Percentiles rank a stretch among this genome's conserved stretches.
These are phyloP conservation scores for Suhomyces atakaporum DNA, from an alignment of 1,139 yeast genomes.

Conservation along the genomic window DNA sequence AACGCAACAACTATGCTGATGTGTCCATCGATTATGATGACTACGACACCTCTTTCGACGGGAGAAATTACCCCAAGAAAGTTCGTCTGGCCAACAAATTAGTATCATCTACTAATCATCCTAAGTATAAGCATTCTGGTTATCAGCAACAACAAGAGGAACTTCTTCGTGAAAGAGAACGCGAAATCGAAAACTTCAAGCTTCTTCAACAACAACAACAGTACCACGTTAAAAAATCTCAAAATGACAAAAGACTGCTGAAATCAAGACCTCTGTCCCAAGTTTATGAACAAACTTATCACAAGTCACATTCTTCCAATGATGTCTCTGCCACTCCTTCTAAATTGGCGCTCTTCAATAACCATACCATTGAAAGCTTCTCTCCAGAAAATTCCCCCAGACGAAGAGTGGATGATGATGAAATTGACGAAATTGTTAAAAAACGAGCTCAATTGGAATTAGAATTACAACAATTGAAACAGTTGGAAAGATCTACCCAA, in stretches of 20 bases:
- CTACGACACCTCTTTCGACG: constrained; percentile 31
- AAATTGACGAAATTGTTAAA: constrained; percentile 32
- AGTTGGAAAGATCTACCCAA: constrained; percentile 33
- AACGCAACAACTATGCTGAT: constrained; percentile 19
- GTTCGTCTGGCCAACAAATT: constrained; percentile 21
- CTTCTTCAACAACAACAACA: constrained; percentile 35
- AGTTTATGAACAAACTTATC: constrained; percentile 7
- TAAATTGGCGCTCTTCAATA: constrained; percentile 18
- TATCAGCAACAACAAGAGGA: constrained; percentile 23
- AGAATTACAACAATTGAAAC: constrained; percentile 41
- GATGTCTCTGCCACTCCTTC: constrained; percentile 17
- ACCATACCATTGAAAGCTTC: constrained; percentile 30
- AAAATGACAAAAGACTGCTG: constrained; percentile 10
- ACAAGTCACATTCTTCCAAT: constrained; percentile 19
- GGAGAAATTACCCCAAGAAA: constrained; percentile 17
- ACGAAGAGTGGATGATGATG: constrained; percentile 18
- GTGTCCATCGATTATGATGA: constrained; percentile 23
- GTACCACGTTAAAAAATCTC: constrained; percentile 28
- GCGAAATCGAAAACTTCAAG: constrained; percentile 36
- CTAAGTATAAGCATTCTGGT: constrained; percentile 21
- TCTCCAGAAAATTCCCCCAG: constrained; percentile 29
- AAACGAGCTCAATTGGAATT: constrained; percentile 44
- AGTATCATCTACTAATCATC: constrained; percentile 23
- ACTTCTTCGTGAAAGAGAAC: constrained; percentile 24
- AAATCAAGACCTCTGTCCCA: constrained; percentile 23